phyloP scores from a whole-genome alignment of 148 eudicot genomes.

The Linanthus parryae region DNA sequence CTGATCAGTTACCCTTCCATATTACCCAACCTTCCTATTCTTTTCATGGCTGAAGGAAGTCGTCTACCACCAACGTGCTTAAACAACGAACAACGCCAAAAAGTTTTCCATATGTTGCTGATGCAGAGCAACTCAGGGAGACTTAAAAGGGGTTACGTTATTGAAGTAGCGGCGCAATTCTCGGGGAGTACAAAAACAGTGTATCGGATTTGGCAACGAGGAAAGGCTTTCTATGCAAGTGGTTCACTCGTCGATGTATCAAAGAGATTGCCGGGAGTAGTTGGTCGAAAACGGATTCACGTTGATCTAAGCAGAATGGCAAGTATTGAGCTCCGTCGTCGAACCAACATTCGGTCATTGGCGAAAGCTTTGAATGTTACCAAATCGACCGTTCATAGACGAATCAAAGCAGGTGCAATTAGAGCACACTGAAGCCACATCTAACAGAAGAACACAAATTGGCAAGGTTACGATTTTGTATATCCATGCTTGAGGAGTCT shows the following conservation, averaged over 20 bases:
- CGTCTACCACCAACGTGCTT: no score
- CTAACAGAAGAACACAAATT: not conserved
- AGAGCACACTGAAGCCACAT: not conserved
- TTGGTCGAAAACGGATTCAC: not conserved
- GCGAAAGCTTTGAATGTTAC: not conserved
- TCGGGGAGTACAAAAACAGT: not conserved
- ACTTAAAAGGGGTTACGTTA: not conserved
- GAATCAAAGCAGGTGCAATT: not conserved
- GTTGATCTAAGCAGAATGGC: not conserved
- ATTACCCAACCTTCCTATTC: no score
- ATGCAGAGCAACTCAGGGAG: not conserved
- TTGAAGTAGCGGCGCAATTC: not conserved
- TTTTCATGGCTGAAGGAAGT: no score
- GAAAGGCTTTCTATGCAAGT: not conserved
- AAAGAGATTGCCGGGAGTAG: not conserved
- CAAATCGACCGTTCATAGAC: not conserved
- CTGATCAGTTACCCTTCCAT: no score
- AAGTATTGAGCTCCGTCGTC: not conserved
- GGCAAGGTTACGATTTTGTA: not conserved
- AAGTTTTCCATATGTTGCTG: no score
- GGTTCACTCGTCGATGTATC: not conserved
- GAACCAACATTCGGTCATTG: not conserved
- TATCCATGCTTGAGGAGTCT: not conserved
- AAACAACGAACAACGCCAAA: not conserved
- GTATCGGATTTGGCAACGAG: not conserved